These are phyloP conservation scores for Corchorus olitorius DNA, from an alignment of 345 rosid species.

Conservation along the genomic window DNA sequence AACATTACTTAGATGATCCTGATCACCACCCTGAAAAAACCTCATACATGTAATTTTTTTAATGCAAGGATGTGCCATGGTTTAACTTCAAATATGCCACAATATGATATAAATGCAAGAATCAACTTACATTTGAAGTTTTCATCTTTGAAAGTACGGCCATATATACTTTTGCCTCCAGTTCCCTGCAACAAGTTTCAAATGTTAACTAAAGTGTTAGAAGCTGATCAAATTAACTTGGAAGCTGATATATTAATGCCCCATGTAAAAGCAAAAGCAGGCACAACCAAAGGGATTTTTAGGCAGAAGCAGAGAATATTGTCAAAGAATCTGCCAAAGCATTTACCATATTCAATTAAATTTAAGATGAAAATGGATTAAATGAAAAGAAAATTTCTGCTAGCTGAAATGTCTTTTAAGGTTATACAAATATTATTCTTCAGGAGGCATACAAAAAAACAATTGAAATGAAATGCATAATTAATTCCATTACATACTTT, in stretches of 20 bases:
- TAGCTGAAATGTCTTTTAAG: not conserved
- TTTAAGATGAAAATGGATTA: not conserved
- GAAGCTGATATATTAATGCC: slow-evolving; percentile 12
- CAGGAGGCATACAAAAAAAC: not conserved
- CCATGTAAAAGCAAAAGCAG: not conserved
- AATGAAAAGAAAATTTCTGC: not conserved
- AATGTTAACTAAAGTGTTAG: slow-evolving; percentile 13
- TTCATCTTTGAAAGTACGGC: slow-evolving; percentile 93
- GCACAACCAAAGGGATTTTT: not conserved
- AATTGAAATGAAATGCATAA: no score
- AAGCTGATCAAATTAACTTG: not conserved
- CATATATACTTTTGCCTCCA: slow-evolving; percentile 98
- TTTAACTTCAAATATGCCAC: not conserved
- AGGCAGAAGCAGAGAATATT: not conserved
- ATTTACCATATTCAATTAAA: slow-evolving; percentile 3
- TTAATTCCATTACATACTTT: no score
- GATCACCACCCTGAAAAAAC: not conserved
- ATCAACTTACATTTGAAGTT: slow-evolving; percentile 88
- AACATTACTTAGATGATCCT: not conserved
- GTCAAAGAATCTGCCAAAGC: not conserved
- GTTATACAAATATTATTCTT: not conserved
- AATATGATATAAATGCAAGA: slow-evolving; percentile 20
- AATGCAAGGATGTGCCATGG: not conserved
- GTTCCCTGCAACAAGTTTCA: slow-evolving; percentile 76
- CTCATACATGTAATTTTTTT: not conserved